Evolutionary conservation across 2,329 filamentous ascomycete genomes (phyloP).

Genomic region (Hyphodiscus sp.): DNA sequence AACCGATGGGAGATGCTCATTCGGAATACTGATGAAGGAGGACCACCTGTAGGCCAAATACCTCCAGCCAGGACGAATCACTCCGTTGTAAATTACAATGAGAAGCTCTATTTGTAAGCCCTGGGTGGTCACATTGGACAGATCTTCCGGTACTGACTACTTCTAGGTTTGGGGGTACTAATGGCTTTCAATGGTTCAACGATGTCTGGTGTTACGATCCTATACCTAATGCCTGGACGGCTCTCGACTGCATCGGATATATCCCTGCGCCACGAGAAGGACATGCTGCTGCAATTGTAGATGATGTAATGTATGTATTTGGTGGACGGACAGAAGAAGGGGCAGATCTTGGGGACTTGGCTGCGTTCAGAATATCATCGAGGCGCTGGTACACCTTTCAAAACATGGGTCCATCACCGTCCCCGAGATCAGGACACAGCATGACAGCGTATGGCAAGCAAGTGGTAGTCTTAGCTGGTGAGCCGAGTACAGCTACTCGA

Average conservation of each 20-base stretch:
- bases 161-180: constrained; percentile 87
- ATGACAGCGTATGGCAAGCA: constrained; percentile 95
- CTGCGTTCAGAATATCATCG: constrained; percentile 75
- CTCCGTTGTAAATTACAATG: constrained; percentile 82
- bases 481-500: constrained; percentile 80
- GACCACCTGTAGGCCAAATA: constrained; percentile 54
- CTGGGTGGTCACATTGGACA: constrained; percentile 16
- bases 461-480: constrained; percentile 85
- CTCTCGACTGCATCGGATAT: constrained; percentile 94
- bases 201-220: constrained; percentile 98
- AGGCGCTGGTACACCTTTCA: constrained; percentile 98
- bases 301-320: constrained; percentile 99
- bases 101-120: constrained; percentile 84
- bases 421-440: constrained; percentile 87
- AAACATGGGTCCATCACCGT: constrained; percentile 97
- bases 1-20: constrained; percentile 96
- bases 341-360: constrained; percentile 83
- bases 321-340: constrained; percentile 93
- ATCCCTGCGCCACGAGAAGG: constrained; percentile 92
- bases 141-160: constrained; percentile 4
- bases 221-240: constrained; percentile 71
- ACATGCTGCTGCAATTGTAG: constrained; percentile 86
- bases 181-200: constrained; percentile 96
- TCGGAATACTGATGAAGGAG: constrained; percentile 60
- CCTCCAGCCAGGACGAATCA: constrained; percentile 94